Evolutionary conservation across 2,329 filamentous ascomycete genomes (phyloP).

Genomic region (Phyllosticta citriasiana): DNA sequence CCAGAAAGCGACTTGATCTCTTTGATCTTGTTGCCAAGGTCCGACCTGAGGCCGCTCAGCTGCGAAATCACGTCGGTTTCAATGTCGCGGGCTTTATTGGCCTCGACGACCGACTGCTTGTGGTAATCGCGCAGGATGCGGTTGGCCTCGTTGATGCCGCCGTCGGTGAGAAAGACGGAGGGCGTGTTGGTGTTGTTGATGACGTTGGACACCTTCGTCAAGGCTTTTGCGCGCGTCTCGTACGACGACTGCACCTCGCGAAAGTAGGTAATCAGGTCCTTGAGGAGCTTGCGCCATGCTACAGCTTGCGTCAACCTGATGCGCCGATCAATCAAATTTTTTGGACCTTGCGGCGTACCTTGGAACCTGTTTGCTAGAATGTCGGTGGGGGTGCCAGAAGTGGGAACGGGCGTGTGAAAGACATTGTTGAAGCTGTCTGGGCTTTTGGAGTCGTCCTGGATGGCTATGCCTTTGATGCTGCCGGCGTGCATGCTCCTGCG

Average conservation of each 20-base stretch:
- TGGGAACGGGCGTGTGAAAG: slow-evolving; percentile 84
- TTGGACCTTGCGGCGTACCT: slow-evolving; percentile 42
- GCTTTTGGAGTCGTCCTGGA: slow-evolving; percentile 58
- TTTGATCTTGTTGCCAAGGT: slow-evolving; percentile 93
- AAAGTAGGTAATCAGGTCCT: slow-evolving; percentile 90
- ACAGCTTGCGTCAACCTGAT: slow-evolving; percentile 1
- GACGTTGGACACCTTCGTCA: slow-evolving; percentile 73
- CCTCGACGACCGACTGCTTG: slow-evolving; percentile 66
- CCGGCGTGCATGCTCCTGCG: slow-evolving; percentile 74
- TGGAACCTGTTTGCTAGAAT: slow-evolving; percentile 80
- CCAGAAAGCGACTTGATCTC: slow-evolving; percentile 90
- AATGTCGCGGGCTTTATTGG: slow-evolving; percentile 81
- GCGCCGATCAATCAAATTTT: background rate
- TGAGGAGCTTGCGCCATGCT: slow-evolving; percentile 94
- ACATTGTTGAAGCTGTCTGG: slow-evolving; percentile 64
- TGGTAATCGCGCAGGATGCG: slow-evolving; percentile 75
- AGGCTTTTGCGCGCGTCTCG: slow-evolving; percentile 71
- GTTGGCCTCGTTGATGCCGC: slow-evolving; percentile 80
- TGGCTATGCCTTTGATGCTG: slow-evolving; percentile 69
- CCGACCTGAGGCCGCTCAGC: slow-evolving; percentile 72
- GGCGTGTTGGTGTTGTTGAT: slow-evolving; percentile 72
- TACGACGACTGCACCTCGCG: slow-evolving; percentile 85
- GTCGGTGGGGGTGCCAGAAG: slow-evolving; percentile 77
- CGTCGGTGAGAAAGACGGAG: slow-evolving; percentile 63
- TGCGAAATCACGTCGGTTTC: slow-evolving; percentile 86